Base-by-base conservation (phyloP, 1,284 basidiomycete species). In the Boletus coffeatus region DNA sequence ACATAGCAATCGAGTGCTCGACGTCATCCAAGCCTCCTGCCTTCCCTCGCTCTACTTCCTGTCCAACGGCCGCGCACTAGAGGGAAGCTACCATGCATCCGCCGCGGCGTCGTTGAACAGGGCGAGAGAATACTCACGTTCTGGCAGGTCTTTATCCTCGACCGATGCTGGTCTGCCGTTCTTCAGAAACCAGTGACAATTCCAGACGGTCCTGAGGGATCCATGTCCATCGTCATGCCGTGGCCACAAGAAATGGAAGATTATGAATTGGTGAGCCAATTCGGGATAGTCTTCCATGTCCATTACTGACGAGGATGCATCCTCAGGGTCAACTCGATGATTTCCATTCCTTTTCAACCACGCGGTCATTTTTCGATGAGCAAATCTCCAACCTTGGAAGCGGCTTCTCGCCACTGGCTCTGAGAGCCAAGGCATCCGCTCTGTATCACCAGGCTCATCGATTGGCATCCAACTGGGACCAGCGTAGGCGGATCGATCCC, bases 381-480 rank as follows among this genome's bases (percentile, higher is more conserved):
- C 82, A 83, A 61, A 75, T 83, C 43, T 78, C 82, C 6, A 76
- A 78, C 43, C 68, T 76, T 9, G 72, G 75, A 34, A 80, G 79
- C 58, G 83, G 86, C 21, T 89, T 87, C 72, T 86, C 87, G 6
- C 79, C 80, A 43, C 75, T 79, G 36, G 86, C 88, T 6, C 74
- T 89, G 63, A 85, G 87, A 66, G 86, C 82, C 56, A 92, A 92
- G 74, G 88, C 88, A 10, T 85, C 89, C n/a, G 82, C 87, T 14
- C 78, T 92, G 25, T 88, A 88, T 68, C 81, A 89, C 62, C 83
- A 82, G 53, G 88, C 89, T 39, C 81, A 85, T 65, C 77, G 79
- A 61, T 73, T 90, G 34, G 80, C 86, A 21, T 79, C 79, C 32
- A 81, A 77, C 67, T 88, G 87, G 85, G 82, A 81, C 70, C 73